Percentiles rank a stretch among this genome's conserved stretches.
Evolutionary conservation across 768 basidiomycete species (phyloP).

Genomic region (Paxillus ammoniavirescens): DNA sequence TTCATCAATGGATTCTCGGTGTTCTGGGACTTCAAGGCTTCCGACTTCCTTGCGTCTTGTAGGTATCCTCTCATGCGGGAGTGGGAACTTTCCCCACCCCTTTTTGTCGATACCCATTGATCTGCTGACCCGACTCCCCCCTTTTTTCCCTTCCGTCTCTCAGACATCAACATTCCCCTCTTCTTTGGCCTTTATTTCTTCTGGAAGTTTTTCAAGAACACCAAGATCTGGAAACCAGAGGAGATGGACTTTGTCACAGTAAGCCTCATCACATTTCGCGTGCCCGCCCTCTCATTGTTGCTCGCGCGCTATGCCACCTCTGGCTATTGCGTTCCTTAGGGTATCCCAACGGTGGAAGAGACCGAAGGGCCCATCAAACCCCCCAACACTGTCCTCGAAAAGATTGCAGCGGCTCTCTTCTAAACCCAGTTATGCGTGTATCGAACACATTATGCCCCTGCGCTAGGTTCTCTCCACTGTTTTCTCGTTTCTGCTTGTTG

Average conservation of each 20-base stretch:
- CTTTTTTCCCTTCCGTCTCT: not conserved
- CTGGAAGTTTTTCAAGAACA: constrained; percentile 20
- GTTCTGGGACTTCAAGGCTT: constrained; percentile 59
- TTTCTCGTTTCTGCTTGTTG: no score
- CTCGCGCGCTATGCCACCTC: not conserved
- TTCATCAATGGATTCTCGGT: constrained; percentile 55
- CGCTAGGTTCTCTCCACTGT: no score
- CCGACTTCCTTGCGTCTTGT: constrained; percentile 51
- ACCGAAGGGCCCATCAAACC: constrained; percentile 55
- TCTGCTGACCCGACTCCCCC: not conserved
- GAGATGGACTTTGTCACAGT: constrained; percentile 78
- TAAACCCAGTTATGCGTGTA: constrained; percentile 19
- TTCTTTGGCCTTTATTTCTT: constrained; percentile 18
- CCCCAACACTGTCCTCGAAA: constrained; percentile 50
- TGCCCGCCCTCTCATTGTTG: not conserved
- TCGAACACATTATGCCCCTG: no score
- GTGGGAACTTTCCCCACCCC: not conserved
- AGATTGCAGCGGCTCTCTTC: constrained; percentile 52
- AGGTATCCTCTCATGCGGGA: constrained; percentile 11
- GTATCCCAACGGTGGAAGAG: constrained; percentile 65
- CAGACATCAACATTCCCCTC: constrained; percentile 33
- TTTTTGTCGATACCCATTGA: not conserved
- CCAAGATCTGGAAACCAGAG: constrained; percentile 45
- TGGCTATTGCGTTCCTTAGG: constrained; percentile 31
- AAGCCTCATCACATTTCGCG: constrained; percentile 12